Evolutionary conservation across 257 asterid genomes (phyloP).

Genomic region (Catharanthus roseus): DNA sequence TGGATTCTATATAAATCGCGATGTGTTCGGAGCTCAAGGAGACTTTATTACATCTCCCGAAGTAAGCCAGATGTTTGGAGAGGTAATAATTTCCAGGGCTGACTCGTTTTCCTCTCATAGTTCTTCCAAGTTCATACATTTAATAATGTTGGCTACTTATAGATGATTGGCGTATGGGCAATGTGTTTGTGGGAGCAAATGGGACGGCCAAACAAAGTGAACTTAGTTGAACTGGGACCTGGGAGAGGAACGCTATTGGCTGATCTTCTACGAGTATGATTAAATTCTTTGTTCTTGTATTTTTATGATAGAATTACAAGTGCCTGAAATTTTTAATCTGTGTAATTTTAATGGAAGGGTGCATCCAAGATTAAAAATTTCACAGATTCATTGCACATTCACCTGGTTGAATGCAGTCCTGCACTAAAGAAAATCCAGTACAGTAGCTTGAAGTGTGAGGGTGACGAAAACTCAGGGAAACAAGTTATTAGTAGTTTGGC

Average conservation of each 20-base stretch:
- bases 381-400: constrained; percentile 62
- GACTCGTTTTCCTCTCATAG: background rate
- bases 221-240: constrained; percentile 95
- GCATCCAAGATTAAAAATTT: constrained; percentile 72
- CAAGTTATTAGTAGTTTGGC: constrained; percentile 48
- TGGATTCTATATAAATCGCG: constrained; percentile 88
- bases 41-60: constrained; percentile 98
- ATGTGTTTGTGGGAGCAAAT: constrained; percentile 99
- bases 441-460: constrained; percentile 60
- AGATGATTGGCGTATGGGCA: constrained; percentile 97
- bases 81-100: constrained; percentile 42
- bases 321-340: background rate
- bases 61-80: constrained; percentile 99
- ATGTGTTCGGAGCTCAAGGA: constrained; percentile 88
- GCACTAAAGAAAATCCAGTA: constrained; percentile 68
- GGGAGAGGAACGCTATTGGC: constrained; percentile 97
- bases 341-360: constrained; percentile 38
- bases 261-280: constrained; percentile 85
- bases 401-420: constrained; percentile 97
- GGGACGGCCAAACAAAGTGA: constrained; percentile 75
- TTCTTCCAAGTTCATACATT: background rate
- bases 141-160: background rate
- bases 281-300: background rate
- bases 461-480: constrained; percentile 36
- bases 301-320: background rate